Evolutionary conservation across 2,329 filamentous ascomycete genomes (phyloP).

Genomic region (Exserohilum turcica): DNA sequence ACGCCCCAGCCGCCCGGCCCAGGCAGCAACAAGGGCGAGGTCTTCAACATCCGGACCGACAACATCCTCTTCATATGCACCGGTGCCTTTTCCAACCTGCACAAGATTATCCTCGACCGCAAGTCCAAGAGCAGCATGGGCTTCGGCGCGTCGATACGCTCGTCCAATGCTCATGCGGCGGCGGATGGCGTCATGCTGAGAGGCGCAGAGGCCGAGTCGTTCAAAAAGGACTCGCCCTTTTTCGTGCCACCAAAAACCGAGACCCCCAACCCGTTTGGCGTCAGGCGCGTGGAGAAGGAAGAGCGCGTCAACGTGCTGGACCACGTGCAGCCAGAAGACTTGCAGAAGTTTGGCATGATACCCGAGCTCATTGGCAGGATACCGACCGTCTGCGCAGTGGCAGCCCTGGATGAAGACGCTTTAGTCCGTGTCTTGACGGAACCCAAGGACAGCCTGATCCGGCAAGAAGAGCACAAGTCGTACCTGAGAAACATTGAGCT

Average conservation of each 20-base stretch:
- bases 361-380: slow-evolving; percentile 95
- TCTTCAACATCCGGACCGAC: slow-evolving; percentile 81
- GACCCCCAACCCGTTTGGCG: slow-evolving; percentile 30
- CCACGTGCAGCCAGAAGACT: slow-evolving; percentile 73
- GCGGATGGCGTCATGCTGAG: slow-evolving; percentile 63
- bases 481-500: slow-evolving; percentile 77
- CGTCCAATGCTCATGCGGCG: slow-evolving; percentile 55
- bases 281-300: slow-evolving; percentile 24
- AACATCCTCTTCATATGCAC: slow-evolving; percentile 98
- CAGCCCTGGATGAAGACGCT: slow-evolving; percentile 69
- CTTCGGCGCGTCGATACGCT: slow-evolving; percentile 82
- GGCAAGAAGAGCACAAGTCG: slow-evolving; percentile 89
- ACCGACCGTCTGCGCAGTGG: slow-evolving; percentile 85
- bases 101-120: slow-evolving; percentile 85
- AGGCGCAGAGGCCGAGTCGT: slow-evolving; percentile 62
- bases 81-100: slow-evolving; percentile 89
- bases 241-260: slow-evolving; percentile 49
- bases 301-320: slow-evolving; percentile 65
- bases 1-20: slow-evolving; percentile 24
- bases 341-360: slow-evolving; percentile 88
- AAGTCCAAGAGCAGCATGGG: slow-evolving; percentile 86
- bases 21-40: slow-evolving; percentile 58
- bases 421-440: slow-evolving; percentile 90
- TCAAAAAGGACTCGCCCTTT: slow-evolving; percentile 64
- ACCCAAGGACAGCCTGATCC: slow-evolving; percentile 83